Conservation (phyloP, 352 stramenopile genomes). For the Phytophthora hibernalis region DNA sequence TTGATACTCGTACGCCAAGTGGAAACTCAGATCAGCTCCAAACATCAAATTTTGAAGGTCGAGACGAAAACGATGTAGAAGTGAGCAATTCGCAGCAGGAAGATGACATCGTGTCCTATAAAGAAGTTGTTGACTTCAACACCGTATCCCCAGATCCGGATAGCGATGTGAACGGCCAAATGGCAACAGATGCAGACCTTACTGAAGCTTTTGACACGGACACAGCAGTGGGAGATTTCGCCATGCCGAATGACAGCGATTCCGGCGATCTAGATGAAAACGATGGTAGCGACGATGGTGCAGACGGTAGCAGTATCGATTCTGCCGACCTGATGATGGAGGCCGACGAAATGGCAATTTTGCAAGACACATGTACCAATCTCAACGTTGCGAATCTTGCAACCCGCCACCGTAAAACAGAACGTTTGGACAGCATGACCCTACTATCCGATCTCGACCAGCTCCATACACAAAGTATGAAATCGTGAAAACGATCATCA, state of each 20-base stretch:
- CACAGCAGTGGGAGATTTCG: slow-evolving; percentile 4
- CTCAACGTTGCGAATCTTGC: not conserved
- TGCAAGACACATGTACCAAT: slow-evolving; percentile 5
- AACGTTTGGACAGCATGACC: slow-evolving; percentile 20
- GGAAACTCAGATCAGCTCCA: not conserved
- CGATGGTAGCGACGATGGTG: slow-evolving; percentile 12
- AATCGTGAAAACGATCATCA: not conserved
- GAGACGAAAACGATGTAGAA: not conserved
- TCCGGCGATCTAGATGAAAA: slow-evolving; percentile 3
- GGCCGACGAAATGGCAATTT: slow-evolving; percentile 32
- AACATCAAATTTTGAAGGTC: too few species aligned
- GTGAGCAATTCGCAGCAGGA: not conserved
- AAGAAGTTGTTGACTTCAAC: too few species aligned
- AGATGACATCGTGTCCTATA: too few species aligned
- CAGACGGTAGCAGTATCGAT: slow-evolving; percentile 35
- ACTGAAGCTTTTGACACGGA: not conserved
- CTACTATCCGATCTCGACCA: slow-evolving; percentile 30
- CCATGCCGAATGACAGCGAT: slow-evolving; percentile 5
- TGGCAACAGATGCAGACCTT: not conserved
- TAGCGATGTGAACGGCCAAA: not conserved
- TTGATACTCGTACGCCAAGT: not conserved
- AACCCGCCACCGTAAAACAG: slow-evolving; percentile 7
- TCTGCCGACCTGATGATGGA: slow-evolving; percentile 48
- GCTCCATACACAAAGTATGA: slow-evolving; percentile 15
- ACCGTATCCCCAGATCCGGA: too few species aligned